phyloP scores from a whole-genome alignment of 257 asterid species.

The Ajuga chamaepitys region DNA sequence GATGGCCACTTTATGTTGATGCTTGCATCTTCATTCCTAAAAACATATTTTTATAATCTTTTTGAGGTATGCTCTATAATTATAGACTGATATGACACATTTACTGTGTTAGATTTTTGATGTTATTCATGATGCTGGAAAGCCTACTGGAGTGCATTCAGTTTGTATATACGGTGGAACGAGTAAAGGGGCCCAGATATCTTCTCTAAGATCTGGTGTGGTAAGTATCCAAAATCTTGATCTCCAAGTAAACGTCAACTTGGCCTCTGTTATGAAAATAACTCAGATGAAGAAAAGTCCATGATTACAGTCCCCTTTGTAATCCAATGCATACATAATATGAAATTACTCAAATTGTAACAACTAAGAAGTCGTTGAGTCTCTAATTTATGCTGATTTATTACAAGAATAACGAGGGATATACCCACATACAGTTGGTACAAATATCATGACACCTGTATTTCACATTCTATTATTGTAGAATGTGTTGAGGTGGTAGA shows the following conservation, averaged over 20 bases:
- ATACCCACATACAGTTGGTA: not conserved
- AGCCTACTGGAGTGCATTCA: slow-evolving; percentile 64
- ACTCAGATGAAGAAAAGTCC: not conserved
- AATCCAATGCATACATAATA: not conserved
- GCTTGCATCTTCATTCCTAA: not conserved
- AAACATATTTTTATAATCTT: not conserved
- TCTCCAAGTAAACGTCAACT: not conserved
- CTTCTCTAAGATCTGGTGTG: slow-evolving; percentile 85
- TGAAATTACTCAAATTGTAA: not conserved
- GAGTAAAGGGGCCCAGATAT: slow-evolving; percentile 80
- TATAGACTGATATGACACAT: slow-evolving; percentile 12
- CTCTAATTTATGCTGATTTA: not conserved
- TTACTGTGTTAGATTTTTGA: slow-evolving; percentile 60
- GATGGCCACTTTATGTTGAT: not conserved
- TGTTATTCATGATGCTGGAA: slow-evolving; percentile 88
- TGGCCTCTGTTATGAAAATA: not conserved
- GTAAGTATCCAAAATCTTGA: slow-evolving; percentile 36
- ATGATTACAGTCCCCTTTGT: not conserved
- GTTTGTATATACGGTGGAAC: slow-evolving; percentile 93
- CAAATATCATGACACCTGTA: not conserved
- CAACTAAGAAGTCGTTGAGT: not conserved
- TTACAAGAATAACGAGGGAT: not conserved
- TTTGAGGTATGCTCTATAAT: not conserved
- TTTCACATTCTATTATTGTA: not conserved
- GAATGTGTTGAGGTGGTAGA: too few species aligned